Percentiles rank a stretch among this genome's conserved stretches.
phyloP scores from a whole-genome alignment of 306 rosid genomes.

The Castanea crenata region DNA sequence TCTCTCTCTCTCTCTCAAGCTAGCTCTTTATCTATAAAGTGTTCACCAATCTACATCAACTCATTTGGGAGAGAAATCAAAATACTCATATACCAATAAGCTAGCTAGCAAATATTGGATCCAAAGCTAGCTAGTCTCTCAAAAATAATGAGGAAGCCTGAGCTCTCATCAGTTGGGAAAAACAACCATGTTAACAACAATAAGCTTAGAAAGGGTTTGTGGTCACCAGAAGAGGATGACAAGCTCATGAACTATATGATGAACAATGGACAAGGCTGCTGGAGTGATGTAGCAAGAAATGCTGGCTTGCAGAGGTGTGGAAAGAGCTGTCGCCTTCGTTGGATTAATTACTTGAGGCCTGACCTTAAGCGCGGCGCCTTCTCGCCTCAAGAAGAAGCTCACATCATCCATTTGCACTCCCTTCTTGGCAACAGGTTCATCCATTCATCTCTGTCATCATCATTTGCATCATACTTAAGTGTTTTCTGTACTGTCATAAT shows the following conservation, averaged over 20 bases:
- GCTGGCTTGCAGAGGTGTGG: constrained; percentile 92
- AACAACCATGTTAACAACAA: constrained; percentile 19
- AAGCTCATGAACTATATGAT: constrained; percentile 74
- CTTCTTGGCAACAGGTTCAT: constrained; percentile 91
- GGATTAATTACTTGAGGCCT: constrained; percentile 96
- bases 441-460: too few species aligned
- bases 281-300: constrained; percentile 90
- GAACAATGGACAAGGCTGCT: constrained; percentile 86
- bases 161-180: constrained; percentile 9
- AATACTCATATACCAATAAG: neutral
- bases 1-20: neutral
- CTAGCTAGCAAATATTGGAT: neutral
- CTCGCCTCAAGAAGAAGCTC: constrained; percentile 81
- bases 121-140: neutral
- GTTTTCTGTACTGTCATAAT: too few species aligned
- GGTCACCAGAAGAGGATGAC: constrained; percentile 98
- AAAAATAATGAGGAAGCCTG: constrained; percentile 75
- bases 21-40: constrained; percentile 44
- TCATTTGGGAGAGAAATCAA: constrained; percentile 39
- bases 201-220: constrained; percentile 80
- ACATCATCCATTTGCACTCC: constrained; percentile 80
- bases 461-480: too few species aligned
- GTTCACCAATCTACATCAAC: constrained; percentile 43
- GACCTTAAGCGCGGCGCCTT: constrained; percentile 91
- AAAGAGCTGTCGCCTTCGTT: constrained; percentile 83